phyloP scores from a whole-genome alignment of 2,329 filamentous ascomycete genomes.

The Parastagonospora nodorum region DNA sequence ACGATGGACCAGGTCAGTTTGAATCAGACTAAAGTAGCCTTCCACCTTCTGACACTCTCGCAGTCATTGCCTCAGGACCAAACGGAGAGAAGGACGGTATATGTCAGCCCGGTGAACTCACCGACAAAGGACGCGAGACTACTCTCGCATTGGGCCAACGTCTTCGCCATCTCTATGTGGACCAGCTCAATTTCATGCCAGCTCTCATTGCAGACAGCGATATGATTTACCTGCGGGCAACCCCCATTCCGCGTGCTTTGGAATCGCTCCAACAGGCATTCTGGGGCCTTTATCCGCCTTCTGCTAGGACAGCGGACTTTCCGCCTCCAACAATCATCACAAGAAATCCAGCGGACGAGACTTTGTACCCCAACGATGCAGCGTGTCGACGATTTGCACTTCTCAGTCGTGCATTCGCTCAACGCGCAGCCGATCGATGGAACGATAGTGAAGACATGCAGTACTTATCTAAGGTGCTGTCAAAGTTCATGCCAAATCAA shows the following conservation, averaged over 20 bases:
- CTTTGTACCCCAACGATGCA: slow-evolving; percentile 56
- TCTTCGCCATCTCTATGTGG: slow-evolving; percentile 55
- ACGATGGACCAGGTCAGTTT: slow-evolving; percentile 58
- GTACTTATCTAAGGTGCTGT: slow-evolving; percentile 76
- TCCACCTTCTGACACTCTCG: slow-evolving; percentile 4
- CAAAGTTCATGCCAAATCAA: slow-evolving; percentile 82
- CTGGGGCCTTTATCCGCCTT: slow-evolving; percentile 54
- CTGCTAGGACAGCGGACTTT: slow-evolving; percentile 49
- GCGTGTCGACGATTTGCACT: slow-evolving; percentile 56
- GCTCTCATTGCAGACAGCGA: slow-evolving; percentile 47
- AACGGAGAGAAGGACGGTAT: slow-evolving; percentile 75
- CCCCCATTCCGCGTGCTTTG: slow-evolving; percentile 56
- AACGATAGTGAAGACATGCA: slow-evolving; percentile 75
- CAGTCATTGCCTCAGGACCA: slow-evolving; percentile 68
- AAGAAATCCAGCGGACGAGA: slow-evolving; percentile 54
- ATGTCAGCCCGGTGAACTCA: slow-evolving; percentile 61
- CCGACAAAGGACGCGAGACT: slow-evolving; percentile 56
- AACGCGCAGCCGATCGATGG: slow-evolving; percentile 54
- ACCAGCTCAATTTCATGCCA: slow-evolving; percentile 57
- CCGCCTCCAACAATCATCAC: slow-evolving; percentile 52
- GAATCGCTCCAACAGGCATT: slow-evolving; percentile 58
- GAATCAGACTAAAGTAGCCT: too few species aligned
- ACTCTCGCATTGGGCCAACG: slow-evolving; percentile 55
- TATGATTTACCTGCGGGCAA: slow-evolving; percentile 54
- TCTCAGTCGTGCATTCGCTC: slow-evolving; percentile 54